Percentiles rank a stretch among this genome's conserved stretches.
phyloP scores from a whole-genome alignment of 139 green algal genomes.

The Klebsormidium nitens region DNA sequence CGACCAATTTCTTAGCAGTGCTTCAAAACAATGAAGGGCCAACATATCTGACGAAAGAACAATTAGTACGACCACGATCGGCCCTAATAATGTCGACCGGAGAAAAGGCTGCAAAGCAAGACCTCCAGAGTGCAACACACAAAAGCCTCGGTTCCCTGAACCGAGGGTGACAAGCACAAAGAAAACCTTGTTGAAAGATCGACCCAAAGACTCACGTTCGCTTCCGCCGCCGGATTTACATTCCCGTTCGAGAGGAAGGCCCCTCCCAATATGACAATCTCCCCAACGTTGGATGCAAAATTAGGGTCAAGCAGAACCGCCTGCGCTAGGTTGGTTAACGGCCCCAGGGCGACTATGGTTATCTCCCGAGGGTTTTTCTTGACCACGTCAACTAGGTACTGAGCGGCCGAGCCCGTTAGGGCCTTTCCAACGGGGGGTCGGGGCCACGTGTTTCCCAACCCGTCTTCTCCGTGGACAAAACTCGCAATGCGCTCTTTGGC shows the following conservation, averaged over 20 bases:
- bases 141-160: too few relatives aligned
- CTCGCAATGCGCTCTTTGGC: slow-evolving; percentile 68
- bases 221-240: slow-evolving; percentile 57
- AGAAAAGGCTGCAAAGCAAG: too few relatives aligned
- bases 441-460: slow-evolving; percentile 71
- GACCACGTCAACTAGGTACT: slow-evolving; percentile 66
- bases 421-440: slow-evolving; percentile 19
- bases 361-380: slow-evolving; percentile 44
- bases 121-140: too few relatives aligned
- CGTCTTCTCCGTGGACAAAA: slow-evolving; percentile 85
- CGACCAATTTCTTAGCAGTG: too few relatives aligned
- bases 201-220: too few relatives aligned
- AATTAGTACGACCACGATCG: too few relatives aligned
- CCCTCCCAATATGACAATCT: slow-evolving; percentile 53
- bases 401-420: slow-evolving; percentile 47
- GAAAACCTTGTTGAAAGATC: too few relatives aligned
- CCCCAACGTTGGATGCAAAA: slow-evolving; percentile 50
- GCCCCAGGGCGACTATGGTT: slow-evolving; percentile 68
- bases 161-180: too few relatives aligned
- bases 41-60: too few relatives aligned
- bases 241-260: slow-evolving; percentile 70
- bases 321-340: slow-evolving; percentile 81
- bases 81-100: too few relatives aligned
- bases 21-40: too few relatives aligned
- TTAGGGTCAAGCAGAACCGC: slow-evolving; percentile 42